Conservation (phyloP, 495 filamentous ascomycete genomes). For the Jackrogersella minutella region DNA sequence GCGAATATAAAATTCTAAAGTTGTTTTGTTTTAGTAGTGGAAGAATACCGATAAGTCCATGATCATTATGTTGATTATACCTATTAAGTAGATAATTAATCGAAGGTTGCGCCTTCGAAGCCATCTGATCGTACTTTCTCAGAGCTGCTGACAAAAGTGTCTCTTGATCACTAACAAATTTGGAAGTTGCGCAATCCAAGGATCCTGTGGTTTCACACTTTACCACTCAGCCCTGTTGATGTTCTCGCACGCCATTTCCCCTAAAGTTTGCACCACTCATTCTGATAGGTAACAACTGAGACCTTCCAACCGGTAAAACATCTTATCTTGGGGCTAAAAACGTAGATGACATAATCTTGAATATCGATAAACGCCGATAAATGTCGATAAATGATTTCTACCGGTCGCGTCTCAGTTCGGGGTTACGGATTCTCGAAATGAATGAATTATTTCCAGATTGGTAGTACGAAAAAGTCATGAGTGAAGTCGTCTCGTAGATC, state of each 20-base stretch:
- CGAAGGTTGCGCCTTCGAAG: slow-evolving; percentile 9
- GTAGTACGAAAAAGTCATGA: too few species aligned
- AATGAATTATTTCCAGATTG: too few species aligned
- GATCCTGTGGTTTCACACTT: slow-evolving; percentile 30
- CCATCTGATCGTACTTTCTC: slow-evolving; percentile 28
- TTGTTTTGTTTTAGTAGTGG: neutral
- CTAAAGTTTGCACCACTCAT: slow-evolving; percentile 26
- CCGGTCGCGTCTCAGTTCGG: too few species aligned
- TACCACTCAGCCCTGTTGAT: slow-evolving; percentile 33
- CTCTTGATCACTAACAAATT: slow-evolving; percentile 30
- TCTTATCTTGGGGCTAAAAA: too few species aligned
- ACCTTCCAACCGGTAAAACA: too few species aligned
- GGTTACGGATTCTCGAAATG: too few species aligned
- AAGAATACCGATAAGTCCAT: slow-evolving; percentile 2
- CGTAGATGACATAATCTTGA: too few species aligned
- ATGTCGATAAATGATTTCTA: too few species aligned
- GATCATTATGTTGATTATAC: slow-evolving; percentile 13
- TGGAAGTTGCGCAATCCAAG: slow-evolving; percentile 38
- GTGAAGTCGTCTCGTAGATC: too few species aligned
- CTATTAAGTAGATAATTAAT: too few species aligned
- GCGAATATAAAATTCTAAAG: neutral
- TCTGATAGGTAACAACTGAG: too few species aligned
- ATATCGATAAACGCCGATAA: too few species aligned
- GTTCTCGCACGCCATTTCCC: slow-evolving; percentile 39
- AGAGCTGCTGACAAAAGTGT: slow-evolving; percentile 38